Conservation (phyloP, 192 early-diverging fungal genomes). For the Paraglomus brasilianum region DNA sequence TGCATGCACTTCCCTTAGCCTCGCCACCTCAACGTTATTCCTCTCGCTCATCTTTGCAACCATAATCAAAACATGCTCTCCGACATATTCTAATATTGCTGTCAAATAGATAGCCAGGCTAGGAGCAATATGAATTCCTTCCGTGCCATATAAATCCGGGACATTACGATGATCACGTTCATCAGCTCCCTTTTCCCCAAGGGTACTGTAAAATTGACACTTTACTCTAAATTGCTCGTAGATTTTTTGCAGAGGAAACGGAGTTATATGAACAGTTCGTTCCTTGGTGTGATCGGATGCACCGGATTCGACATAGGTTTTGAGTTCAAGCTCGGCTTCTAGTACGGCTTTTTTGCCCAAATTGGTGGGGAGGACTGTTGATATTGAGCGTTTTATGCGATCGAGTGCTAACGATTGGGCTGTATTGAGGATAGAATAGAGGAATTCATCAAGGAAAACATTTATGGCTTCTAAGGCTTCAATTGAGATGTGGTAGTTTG, state of each 20-base stretch:
- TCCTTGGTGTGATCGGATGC: conserved; percentile 44
- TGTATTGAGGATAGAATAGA: conserved; percentile 47
- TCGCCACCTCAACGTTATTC: conserved; percentile 53
- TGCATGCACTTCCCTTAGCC: conserved; percentile 51
- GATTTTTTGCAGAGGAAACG: conserved; percentile 37
- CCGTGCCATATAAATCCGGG: conserved; percentile 35
- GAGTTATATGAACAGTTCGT: conserved; percentile 32
- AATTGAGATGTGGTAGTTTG: conserved; percentile 53
- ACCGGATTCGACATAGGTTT: conserved; percentile 53
- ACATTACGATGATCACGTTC: conserved; percentile 1
- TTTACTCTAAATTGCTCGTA: conserved; percentile 52
- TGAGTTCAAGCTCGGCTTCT: conserved; percentile 60
- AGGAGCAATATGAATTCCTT: conserved; percentile 39
- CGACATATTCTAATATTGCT: conserved; percentile 58
- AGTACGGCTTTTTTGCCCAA: conserved; percentile 61
- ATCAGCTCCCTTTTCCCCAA: conserved; percentile 40
- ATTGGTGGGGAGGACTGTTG: conserved; percentile 47
- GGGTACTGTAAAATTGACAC: conserved; percentile 54
- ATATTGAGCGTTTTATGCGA: conserved; percentile 50
- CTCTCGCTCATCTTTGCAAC: conserved; percentile 48
- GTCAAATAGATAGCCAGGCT: conserved; percentile 59
- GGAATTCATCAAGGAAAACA: conserved; percentile 57
- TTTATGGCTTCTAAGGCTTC: conserved; percentile 57
- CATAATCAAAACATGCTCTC: conserved; percentile 51
- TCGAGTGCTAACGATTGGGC: conserved; percentile 49